A percentile compares a stretch with the other conserved stretches of the same genome.
Conservation (phyloP, 371 early-diverging fungal species). For the Mucor saturninus region DNA sequence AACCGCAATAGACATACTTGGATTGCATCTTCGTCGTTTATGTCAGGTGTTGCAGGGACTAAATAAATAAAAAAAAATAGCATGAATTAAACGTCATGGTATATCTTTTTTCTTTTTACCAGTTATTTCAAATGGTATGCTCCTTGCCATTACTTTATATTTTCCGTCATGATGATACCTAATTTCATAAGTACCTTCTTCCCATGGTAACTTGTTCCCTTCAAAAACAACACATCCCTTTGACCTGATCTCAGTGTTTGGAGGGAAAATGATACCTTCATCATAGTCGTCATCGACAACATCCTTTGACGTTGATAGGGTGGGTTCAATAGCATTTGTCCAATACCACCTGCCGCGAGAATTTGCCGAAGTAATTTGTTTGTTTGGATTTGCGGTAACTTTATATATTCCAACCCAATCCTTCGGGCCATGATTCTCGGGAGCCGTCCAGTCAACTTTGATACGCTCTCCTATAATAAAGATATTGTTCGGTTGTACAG, state of each 20-base stretch:
- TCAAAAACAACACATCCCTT: constrained; percentile 51
- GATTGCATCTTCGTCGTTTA: constrained; percentile 21
- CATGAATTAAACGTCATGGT: background rate
- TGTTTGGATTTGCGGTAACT: constrained; percentile 64
- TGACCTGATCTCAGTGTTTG: constrained; percentile 5
- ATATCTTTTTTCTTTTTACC: background rate
- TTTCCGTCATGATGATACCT: constrained; percentile 80
- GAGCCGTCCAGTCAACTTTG: constrained; percentile 69
- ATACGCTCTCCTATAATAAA: constrained; percentile 71
- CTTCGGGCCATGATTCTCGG: constrained; percentile 56
- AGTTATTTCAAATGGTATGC: constrained; percentile 66
- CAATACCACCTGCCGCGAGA: constrained; percentile 64
- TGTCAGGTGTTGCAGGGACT: constrained; percentile 20
- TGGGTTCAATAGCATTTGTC: constrained; percentile 12
- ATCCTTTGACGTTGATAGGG: background rate
- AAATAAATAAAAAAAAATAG: background rate
- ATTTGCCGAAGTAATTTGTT: constrained; percentile 63
- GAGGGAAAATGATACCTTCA: constrained; percentile 7
- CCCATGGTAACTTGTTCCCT: constrained; percentile 72
- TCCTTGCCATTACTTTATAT: constrained; percentile 72
- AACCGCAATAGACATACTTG: constrained; percentile 25
- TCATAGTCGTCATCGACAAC: background rate
- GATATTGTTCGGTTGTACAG: background rate
- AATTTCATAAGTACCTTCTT: constrained; percentile 79
- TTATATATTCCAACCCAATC: constrained; percentile 92